Percentiles rank a stretch among this genome's conserved stretches.
phyloP scores from a whole-genome alignment of 1,284 basidiomycete species.

The Rhodotorula sp. region DNA sequence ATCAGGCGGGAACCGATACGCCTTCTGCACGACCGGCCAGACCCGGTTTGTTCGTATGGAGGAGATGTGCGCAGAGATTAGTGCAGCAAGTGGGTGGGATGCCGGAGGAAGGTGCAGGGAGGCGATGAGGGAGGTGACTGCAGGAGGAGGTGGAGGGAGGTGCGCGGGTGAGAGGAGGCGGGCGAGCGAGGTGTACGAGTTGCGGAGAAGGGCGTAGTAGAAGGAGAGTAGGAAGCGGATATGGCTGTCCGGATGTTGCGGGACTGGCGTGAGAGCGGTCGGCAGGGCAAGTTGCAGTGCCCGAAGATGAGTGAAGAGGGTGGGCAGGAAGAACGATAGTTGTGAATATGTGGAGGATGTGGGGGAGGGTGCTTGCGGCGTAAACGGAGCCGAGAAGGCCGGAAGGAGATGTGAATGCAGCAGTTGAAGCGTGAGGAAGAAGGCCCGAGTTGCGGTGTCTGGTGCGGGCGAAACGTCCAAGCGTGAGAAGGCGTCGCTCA shows the following conservation, averaged over 20 bases:
- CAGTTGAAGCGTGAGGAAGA: slow-evolving; percentile 23
- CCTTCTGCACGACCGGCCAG: slow-evolving; percentile 3
- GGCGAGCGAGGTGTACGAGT: slow-evolving; percentile 11
- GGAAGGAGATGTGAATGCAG: slow-evolving; percentile 23
- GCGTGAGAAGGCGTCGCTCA: slow-evolving; percentile 4
- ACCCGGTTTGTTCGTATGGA: background rate
- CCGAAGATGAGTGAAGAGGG: slow-evolving; percentile 1
- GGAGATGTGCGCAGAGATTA: background rate
- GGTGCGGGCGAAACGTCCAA: background rate
- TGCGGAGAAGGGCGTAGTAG: slow-evolving; percentile 14
- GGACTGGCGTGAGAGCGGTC: background rate
- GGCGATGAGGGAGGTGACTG: background rate
- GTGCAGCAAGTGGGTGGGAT: slow-evolving; percentile 7
- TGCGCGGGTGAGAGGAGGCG: slow-evolving; percentile 1
- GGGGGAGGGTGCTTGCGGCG: background rate
- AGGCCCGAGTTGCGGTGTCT: background rate
- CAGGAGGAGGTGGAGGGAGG: slow-evolving; percentile 1
- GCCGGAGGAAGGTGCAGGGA: slow-evolving; percentile 4
- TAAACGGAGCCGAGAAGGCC: background rate
- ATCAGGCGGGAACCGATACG: slow-evolving; percentile 28
- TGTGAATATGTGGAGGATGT: background rate
- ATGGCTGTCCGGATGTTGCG: background rate
- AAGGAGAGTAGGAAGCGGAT: slow-evolving; percentile 7
- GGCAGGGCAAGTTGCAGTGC: background rate
- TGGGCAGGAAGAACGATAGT: slow-evolving; percentile 9